phyloP scores from a whole-genome alignment of 179 eudicot genomes.

The Silene coronaria region DNA sequence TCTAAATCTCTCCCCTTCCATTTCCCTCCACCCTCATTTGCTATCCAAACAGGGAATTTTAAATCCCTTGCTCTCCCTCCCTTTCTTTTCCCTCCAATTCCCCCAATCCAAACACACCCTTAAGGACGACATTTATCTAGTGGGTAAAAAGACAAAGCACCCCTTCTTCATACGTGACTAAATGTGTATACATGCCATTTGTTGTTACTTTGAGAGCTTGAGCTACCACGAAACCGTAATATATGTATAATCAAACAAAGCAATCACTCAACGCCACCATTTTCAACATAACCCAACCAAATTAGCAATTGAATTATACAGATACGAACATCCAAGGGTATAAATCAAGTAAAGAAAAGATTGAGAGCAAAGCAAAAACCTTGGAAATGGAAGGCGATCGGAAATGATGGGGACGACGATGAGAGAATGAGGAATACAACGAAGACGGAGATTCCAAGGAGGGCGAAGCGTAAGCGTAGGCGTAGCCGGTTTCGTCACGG shows the following conservation, averaged over 20 bases:
- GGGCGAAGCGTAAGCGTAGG: conserved; percentile 21
- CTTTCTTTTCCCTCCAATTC: too few species aligned
- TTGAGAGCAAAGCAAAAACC: conserved; percentile 3
- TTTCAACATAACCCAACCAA: neutral
- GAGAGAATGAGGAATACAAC: conserved; percentile 11
- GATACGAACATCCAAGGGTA: too few species aligned
- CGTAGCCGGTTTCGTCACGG: conserved; percentile 44
- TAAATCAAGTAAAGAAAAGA: too few species aligned
- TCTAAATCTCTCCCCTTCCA: too few species aligned
- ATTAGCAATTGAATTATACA: too few species aligned
- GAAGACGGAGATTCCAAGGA: neutral
- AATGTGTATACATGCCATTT: too few species aligned
- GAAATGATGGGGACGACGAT: conserved; percentile 1
- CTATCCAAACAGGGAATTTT: too few species aligned
- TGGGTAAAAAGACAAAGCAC: neutral
- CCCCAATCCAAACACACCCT: too few species aligned
- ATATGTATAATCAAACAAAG: neutral
- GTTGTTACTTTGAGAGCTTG: too few species aligned
- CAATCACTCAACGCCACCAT: neutral
- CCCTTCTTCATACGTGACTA: neutral
- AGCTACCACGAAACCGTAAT: neutral
- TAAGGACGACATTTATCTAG: too few species aligned
- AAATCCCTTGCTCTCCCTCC: too few species aligned
- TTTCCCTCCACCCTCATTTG: too few species aligned
- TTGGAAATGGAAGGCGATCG: neutral